Percentiles rank a stretch among this genome's conserved stretches.
Evolutionary conservation across 371 early-diverging fungal species (phyloP).

Genomic region (Encephalitozoon romaleae): DNA sequence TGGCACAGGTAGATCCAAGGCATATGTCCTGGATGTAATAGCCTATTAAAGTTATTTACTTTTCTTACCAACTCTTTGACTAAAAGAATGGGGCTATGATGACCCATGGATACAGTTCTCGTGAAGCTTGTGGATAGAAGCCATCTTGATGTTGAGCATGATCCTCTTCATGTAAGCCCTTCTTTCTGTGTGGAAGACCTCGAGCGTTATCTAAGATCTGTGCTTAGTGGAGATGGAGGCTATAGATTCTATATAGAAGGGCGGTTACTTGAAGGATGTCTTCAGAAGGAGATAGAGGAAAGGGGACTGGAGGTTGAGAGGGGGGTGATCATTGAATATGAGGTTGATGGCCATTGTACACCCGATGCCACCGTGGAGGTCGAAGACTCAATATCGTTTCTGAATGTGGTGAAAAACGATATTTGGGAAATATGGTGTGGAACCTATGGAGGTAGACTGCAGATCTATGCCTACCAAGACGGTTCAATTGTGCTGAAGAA

Average conservation of each 20-base stretch:
- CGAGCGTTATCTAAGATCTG: neutral
- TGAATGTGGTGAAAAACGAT: neutral
- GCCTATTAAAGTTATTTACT: neutral
- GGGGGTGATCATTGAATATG: neutral
- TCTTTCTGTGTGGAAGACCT: neutral
- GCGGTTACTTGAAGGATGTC: neutral
- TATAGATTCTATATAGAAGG: neutral
- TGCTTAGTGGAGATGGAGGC: neutral
- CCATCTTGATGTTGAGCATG: neutral
- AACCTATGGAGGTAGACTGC: neutral
- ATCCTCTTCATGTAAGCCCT: neutral
- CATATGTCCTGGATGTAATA: neutral
- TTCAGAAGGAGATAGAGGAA: neutral
- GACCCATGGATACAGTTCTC: slow-evolving; percentile 13
- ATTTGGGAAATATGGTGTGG: neutral
- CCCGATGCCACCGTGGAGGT: neutral
- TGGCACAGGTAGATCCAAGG: neutral
- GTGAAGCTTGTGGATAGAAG: neutral
- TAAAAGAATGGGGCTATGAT: neutral
- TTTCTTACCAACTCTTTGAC: neutral
- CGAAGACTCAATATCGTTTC: neutral
- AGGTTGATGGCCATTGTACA: neutral
- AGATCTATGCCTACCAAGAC: neutral
- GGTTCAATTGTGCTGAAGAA: neutral
- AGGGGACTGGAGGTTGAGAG: neutral